These are phyloP conservation scores for Penicillium dipodomyicola DNA, from an alignment of 495 filamentous ascomycete species.

Conservation along the genomic window DNA sequence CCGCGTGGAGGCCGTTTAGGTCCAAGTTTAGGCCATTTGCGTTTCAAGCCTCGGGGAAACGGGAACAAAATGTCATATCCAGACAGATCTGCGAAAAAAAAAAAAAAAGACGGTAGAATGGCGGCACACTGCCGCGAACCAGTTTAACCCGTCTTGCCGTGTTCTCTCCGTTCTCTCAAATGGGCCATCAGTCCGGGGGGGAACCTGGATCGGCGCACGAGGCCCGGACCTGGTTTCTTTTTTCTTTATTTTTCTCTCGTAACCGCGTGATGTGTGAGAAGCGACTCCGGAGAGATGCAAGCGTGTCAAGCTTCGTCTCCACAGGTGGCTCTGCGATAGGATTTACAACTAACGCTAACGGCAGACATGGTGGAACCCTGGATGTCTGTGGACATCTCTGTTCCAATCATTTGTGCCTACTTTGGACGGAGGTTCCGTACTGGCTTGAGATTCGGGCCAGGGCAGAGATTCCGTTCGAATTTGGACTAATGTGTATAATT, in stretches of 20 bases:
- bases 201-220: constrained; percentile 12
- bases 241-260: not conserved
- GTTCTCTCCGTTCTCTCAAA: constrained; percentile 2
- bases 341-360: not conserved
- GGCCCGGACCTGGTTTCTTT: not conserved
- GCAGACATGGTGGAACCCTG: not conserved
- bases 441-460: constrained; percentile 24
- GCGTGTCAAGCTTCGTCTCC: constrained; percentile 13
- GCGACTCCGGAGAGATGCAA: constrained; percentile 3
- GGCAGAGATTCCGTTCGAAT: constrained; percentile 14
- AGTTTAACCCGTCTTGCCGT: not conserved
- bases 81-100: too few species aligned
- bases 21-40: not conserved
- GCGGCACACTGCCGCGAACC: not conserved
- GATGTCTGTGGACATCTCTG: not conserved
- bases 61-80: not conserved
- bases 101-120: not conserved
- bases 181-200: constrained; percentile 10
- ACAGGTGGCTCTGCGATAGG: constrained; percentile 5
- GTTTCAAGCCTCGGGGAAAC: constrained; percentile 6
- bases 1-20: not conserved
- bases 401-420: constrained; percentile 4
- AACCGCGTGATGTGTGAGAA: not conserved
- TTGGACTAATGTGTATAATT: constrained; percentile 1
- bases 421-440: not conserved